Evolutionary conservation across 2,329 filamentous ascomycete genomes (phyloP).

Genomic region (Aspergillus alliaceus): DNA sequence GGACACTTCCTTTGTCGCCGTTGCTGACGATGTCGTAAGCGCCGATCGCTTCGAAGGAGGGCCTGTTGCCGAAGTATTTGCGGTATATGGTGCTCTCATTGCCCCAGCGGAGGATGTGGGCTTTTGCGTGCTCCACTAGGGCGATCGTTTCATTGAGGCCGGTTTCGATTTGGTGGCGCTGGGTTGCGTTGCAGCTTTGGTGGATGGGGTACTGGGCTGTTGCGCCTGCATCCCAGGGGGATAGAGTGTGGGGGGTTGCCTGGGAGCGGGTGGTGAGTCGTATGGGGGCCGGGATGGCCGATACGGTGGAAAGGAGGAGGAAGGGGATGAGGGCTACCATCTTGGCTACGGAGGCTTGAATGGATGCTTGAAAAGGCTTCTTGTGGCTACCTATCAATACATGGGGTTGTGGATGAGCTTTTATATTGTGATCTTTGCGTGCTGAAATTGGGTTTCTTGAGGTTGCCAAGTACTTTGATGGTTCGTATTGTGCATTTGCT

Average conservation of each 20-base stretch:
- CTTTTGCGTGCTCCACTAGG: conserved; percentile 61
- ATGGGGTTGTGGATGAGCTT: background rate
- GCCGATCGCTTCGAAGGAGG: conserved; percentile 60
- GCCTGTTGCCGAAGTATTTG: conserved; percentile 66
- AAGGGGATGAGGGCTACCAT: conserved; percentile 7
- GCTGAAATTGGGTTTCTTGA: background rate
- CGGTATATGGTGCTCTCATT: conserved; percentile 59
- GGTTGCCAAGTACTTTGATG: background rate
- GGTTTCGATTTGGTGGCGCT: conserved; percentile 55
- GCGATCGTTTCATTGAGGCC: conserved; percentile 60
- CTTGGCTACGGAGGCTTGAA: background rate
- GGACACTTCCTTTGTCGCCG: conserved; percentile 56
- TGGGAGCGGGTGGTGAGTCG: background rate
- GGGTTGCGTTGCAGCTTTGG: conserved; percentile 64
- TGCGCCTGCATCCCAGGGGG: conserved; percentile 38
- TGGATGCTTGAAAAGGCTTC: background rate
- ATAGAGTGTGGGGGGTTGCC: conserved; percentile 7
- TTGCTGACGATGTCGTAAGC: conserved; percentile 62
- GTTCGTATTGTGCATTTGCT: background rate
- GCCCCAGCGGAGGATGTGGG: conserved; percentile 55
- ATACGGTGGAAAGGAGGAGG: conserved; percentile 7
- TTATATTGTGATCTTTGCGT: background rate
- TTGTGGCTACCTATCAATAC: background rate
- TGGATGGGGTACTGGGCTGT: conserved; percentile 56
- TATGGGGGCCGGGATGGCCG: conserved; percentile 9